Conservation (phyloP, 2,329 filamentous ascomycete genomes). For the Amylocarpus encephaloides region DNA sequence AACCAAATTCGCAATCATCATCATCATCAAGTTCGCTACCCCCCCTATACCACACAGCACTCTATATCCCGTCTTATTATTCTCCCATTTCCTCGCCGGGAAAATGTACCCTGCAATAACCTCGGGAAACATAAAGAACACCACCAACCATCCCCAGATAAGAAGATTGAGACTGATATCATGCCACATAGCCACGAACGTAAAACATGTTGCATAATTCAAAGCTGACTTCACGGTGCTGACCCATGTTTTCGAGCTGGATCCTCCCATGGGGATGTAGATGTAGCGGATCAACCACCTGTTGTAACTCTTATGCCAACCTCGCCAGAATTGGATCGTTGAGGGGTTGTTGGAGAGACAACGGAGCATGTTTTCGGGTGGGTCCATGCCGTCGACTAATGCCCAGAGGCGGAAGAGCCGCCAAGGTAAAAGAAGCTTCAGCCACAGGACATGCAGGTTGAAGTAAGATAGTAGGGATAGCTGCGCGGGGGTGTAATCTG, state of each 20-base stretch:
- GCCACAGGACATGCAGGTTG: conserved; percentile 95
- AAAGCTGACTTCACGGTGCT: conserved; percentile 52
- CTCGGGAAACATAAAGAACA: conserved; percentile 89
- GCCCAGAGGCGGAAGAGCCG: conserved; percentile 98
- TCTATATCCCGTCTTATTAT: conserved; percentile 65
- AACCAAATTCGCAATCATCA: conserved; percentile 92
- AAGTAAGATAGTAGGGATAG: conserved; percentile 89
- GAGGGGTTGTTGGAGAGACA: conserved; percentile 96
- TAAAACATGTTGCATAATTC: conserved; percentile 84
- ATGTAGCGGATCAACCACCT: conserved; percentile 92
- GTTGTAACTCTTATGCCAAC: conserved; percentile 94
- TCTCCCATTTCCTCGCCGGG: conserved; percentile 61
- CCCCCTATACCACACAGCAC: conserved; percentile 74
- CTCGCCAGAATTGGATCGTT: conserved; percentile 86
- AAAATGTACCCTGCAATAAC: conserved; percentile 66
- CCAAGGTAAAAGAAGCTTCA: conserved; percentile 94
- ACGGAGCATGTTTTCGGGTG: conserved; percentile 96
- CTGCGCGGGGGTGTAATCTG: conserved; percentile 76
- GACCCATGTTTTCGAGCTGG: conserved; percentile 41
- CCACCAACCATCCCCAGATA: conserved; percentile 95
- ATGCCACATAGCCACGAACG: conserved; percentile 96
- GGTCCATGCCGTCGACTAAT: conserved; percentile 82
- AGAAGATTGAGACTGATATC: conserved; percentile 87
- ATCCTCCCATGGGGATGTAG: conserved; percentile 83
- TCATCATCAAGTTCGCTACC: conserved; percentile 82